Conservation (phyloP, 805 yeast genomes). For the Candida xyloterini region DNA sequence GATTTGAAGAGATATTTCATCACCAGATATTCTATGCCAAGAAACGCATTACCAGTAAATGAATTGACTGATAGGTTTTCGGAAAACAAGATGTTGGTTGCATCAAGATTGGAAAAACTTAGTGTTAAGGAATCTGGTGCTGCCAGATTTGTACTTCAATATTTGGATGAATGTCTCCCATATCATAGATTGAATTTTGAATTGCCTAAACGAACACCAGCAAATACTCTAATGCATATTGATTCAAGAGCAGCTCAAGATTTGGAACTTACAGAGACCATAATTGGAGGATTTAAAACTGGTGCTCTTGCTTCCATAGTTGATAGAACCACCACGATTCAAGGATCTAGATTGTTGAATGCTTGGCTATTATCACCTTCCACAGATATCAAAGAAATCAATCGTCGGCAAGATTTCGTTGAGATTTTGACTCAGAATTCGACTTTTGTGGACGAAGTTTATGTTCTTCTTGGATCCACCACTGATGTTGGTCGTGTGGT, state of each 20-base stretch:
- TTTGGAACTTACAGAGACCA: conserved; percentile 63
- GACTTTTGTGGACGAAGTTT: conserved; percentile 30
- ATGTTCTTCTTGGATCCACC: conserved; percentile 40
- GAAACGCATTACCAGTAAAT: conserved; percentile 38
- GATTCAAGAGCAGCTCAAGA: conserved; percentile 79
- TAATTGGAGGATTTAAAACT: conserved; percentile 50
- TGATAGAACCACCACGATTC: conserved; percentile 69
- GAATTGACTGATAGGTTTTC: conserved; percentile 41
- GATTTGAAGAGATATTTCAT: conserved; percentile 60
- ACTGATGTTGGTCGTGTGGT: conserved; percentile 60
- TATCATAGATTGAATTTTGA: conserved; percentile 59
- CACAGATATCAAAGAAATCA: conserved; percentile 53
- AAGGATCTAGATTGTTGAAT: conserved; percentile 76
- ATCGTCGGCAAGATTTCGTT: conserved; percentile 53
- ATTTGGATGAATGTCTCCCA: conserved; percentile 72
- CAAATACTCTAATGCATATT: conserved; percentile 61
- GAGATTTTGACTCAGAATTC: conserved; percentile 36
- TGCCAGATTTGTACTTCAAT: conserved; percentile 60
- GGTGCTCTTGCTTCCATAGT: conserved; percentile 75
- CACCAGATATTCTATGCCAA: conserved; percentile 47
- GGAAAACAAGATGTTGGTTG: conserved; percentile 28
- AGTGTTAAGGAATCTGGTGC: conserved; percentile 54
- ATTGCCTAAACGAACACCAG: conserved; percentile 58
- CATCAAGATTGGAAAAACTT: conserved; percentile 32
- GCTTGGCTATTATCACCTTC: conserved; percentile 85